Evolutionary conservation across 345 rosid genomes (phyloP), one percentile per base, ranked within the genome.

Genomic region (Brassica juncea): DNA sequence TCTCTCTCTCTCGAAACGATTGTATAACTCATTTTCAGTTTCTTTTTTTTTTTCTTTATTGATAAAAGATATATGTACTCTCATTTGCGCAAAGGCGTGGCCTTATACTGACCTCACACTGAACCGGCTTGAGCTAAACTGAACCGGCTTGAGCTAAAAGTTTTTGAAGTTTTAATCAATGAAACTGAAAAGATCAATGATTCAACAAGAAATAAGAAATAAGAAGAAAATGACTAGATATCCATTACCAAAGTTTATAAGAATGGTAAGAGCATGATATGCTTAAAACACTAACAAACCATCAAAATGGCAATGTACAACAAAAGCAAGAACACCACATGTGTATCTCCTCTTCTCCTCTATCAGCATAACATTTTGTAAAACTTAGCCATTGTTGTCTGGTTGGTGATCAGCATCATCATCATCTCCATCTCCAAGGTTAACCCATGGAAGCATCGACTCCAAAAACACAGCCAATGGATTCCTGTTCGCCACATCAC

Each of bases 401-500:
- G 74, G 71, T 65, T 81, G 89, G 84, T 86, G 70, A 28, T 74
- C 52, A 63, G 61, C 76, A 63, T 80, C 64, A 67, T 65, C 76
- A 42, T 21, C 75, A 39, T 81, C 86, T 44, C 73, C 81, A 27
- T 55, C 86, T 21, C 89, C 88, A 58, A 85, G 87, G 60, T 86
- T 79, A 81, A 81, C 91, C 97, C 93, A 90, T 16, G 98, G 98
- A 78, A 91, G 89, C 82, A 91, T 80, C 3, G 97, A 91, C 76
- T 91, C 95, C 14, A 93, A 63, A 67, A 93, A 85, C 69, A 88
- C 92, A 7, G 90, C 89, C 37, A 91, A 68, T 5, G 88, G 80
- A 83, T 84, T 86, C 37, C 90, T 82, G 81, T 90, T 87, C 1
- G 88, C 91, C 74, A 88, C 81, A 75, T 85, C 85, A 64, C 85